Conservation (phyloP, 2,329 filamentous ascomycete genomes). For the Trichophyton simii region DNA sequence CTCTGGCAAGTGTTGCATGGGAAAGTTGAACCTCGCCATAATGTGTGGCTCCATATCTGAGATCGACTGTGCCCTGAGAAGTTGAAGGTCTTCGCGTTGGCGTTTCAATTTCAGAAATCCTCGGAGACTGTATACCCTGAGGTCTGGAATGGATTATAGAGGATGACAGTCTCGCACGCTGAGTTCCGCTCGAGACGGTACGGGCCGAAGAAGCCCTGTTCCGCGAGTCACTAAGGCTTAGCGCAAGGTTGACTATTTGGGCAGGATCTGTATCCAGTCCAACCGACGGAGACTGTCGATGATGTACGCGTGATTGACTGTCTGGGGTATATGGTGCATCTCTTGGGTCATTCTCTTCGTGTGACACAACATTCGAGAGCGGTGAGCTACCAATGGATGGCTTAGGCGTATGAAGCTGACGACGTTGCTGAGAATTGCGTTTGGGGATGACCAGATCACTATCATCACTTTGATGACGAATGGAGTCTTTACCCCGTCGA, state of each 20-base stretch:
- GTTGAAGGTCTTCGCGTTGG: not conserved
- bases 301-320: not conserved
- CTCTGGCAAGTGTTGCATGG: constrained; percentile 64
- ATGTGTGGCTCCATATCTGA: not conserved
- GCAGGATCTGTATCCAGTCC: constrained; percentile 61
- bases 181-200: not conserved
- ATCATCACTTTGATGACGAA: not conserved
- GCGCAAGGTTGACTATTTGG: constrained; percentile 84
- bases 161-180: constrained; percentile 5
- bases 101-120: not conserved
- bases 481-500: not conserved
- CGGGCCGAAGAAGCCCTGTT: constrained; percentile 9
- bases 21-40: constrained; percentile 44
- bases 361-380: not conserved
- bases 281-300: constrained; percentile 2
- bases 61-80: not conserved
- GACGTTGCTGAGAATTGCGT: not conserved
- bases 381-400: constrained; percentile 3
- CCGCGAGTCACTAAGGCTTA: constrained; percentile 71
- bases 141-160: not conserved
- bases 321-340: not conserved
- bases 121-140: not conserved
- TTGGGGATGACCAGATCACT: not conserved
- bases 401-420: not conserved
- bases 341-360: not conserved